Percentiles rank a stretch among this genome's conserved stretches.
Evolutionary conservation across 371 early-diverging fungal species (phyloP).

Genomic region (Zychaea mexicana): DNA sequence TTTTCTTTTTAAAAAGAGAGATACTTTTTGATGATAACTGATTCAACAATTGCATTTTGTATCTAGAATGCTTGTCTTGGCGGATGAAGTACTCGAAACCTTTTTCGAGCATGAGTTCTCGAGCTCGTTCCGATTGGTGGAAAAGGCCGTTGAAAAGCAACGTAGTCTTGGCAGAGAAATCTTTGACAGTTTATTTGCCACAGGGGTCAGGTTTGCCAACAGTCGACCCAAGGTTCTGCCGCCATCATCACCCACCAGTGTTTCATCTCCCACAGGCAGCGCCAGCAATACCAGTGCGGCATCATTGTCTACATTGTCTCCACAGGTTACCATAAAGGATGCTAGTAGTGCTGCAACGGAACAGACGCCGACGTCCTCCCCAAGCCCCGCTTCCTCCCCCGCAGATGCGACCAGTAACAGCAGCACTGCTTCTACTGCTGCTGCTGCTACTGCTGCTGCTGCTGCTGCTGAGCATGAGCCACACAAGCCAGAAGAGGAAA

Average conservation of each 20-base stretch:
- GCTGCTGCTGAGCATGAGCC: not conserved
- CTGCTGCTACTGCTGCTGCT: not conserved
- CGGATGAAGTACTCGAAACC: slow-evolving; percentile 70
- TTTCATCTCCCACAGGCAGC: not conserved
- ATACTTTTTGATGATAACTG: not conserved
- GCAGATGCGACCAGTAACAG: too few species aligned
- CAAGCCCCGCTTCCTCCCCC: not conserved
- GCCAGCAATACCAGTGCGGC: slow-evolving; percentile 7
- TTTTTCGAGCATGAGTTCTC: slow-evolving; percentile 74
- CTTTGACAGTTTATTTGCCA: slow-evolving; percentile 53
- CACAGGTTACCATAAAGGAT: not conserved
- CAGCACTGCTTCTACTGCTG: too few species aligned
- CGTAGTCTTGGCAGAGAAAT: slow-evolving; percentile 59
- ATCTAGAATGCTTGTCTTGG: slow-evolving; percentile 70
- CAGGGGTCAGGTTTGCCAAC: slow-evolving; percentile 44
- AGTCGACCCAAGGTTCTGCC: slow-evolving; percentile 6
- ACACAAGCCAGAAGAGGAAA: slow-evolving; percentile 6
- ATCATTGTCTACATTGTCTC: not conserved
- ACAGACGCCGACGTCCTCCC: slow-evolving; percentile 22
- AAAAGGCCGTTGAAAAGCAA: slow-evolving; percentile 63
- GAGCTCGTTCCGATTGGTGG: slow-evolving; percentile 62
- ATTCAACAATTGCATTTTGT: not conserved
- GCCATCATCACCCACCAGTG: slow-evolving; percentile 15
- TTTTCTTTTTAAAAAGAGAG: not conserved
- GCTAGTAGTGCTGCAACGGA: slow-evolving; percentile 36